Percentiles rank a stretch among this genome's conserved stretches.
Conservation (phyloP, 306 rosid genomes). For the Cucumis hystrix region DNA sequence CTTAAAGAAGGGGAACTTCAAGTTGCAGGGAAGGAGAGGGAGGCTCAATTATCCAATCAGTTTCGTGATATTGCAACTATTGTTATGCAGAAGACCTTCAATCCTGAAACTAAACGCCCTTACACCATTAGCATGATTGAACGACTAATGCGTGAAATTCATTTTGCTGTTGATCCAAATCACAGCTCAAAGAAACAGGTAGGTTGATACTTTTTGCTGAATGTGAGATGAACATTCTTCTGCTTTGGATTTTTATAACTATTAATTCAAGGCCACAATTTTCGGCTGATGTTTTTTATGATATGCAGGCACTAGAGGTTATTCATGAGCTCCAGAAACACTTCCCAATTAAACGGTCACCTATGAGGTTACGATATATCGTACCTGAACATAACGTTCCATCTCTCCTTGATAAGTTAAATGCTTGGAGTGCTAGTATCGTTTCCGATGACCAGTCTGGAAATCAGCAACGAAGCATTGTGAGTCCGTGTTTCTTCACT, state of each 20-base stretch:
- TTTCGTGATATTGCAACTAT: slow-evolving; percentile 92
- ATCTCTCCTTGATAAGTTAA: slow-evolving; percentile 54
- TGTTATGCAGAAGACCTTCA: slow-evolving; percentile 89
- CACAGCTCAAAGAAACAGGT: slow-evolving; percentile 88
- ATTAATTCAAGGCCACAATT: neutral
- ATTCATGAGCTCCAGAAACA: slow-evolving; percentile 96
- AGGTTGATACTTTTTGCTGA: neutral
- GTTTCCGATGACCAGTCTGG: slow-evolving; percentile 59
- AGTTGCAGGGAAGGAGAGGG: slow-evolving; percentile 95
- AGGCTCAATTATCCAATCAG: slow-evolving; percentile 70
- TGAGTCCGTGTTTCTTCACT: slow-evolving; percentile 20
- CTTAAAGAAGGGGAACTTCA: slow-evolving; percentile 92
- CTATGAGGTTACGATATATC: slow-evolving; percentile 51
- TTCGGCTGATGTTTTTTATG: neutral
- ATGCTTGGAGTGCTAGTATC: slow-evolving; percentile 48
- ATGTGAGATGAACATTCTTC: neutral
- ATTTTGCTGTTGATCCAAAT: slow-evolving; percentile 80
- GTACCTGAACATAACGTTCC: slow-evolving; percentile 37
- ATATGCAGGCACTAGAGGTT: slow-evolving; percentile 70
- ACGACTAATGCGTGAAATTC: slow-evolving; percentile 77
- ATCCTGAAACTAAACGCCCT: slow-evolving; percentile 89
- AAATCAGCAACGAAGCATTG: slow-evolving; percentile 42
- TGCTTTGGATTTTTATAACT: neutral
- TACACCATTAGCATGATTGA: slow-evolving; percentile 94
- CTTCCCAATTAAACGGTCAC: slow-evolving; percentile 85